These are phyloP conservation scores for Barnettozyma sucrosica DNA, from an alignment of 805 yeast species.

Conservation along the genomic window DNA sequence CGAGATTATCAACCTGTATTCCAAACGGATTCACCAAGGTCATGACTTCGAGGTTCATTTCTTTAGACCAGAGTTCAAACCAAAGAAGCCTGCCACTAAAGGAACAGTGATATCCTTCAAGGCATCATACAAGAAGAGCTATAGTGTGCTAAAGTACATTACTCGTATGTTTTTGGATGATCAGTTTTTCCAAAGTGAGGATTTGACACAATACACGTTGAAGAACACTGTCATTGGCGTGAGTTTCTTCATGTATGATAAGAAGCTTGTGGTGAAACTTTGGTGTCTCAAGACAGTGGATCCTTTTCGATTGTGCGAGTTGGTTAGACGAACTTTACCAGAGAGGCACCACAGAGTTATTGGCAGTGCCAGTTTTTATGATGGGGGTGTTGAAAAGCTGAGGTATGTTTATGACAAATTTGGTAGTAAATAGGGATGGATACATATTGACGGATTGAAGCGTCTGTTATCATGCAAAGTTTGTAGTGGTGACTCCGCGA, in stretches of 20 bases:
- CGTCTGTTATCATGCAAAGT: not conserved
- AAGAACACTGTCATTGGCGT: conserved; percentile 7
- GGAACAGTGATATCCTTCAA: conserved; percentile 3
- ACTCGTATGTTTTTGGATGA: conserved; percentile 8
- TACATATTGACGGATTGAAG: not conserved
- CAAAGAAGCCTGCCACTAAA: not conserved
- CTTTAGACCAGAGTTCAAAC: conserved; percentile 4
- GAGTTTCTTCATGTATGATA: conserved; percentile 2
- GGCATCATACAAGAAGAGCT: not conserved
- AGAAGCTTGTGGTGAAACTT: conserved; percentile 2
- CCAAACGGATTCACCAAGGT: not conserved
- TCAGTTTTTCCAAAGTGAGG: conserved; percentile 5
- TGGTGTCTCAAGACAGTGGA: not conserved
- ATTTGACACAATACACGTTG: conserved; percentile 1
- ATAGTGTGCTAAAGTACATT: conserved; percentile 1
- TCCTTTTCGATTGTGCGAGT: conserved; percentile 1
- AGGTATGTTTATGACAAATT: not conserved
- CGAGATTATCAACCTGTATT: conserved; percentile 2
- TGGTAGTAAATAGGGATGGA: not conserved
- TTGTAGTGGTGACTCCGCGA: too few species aligned
- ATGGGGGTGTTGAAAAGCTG: not conserved
- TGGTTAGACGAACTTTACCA: conserved; percentile 1
- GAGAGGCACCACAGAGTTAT: not conserved
- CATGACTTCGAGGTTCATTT: conserved; percentile 5
- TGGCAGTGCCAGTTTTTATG: conserved; percentile 1